Evolutionary conservation across 306 rosid genomes (phyloP), one percentile per base, ranked within the genome.

Genomic region (Trifolium pratense): DNA sequence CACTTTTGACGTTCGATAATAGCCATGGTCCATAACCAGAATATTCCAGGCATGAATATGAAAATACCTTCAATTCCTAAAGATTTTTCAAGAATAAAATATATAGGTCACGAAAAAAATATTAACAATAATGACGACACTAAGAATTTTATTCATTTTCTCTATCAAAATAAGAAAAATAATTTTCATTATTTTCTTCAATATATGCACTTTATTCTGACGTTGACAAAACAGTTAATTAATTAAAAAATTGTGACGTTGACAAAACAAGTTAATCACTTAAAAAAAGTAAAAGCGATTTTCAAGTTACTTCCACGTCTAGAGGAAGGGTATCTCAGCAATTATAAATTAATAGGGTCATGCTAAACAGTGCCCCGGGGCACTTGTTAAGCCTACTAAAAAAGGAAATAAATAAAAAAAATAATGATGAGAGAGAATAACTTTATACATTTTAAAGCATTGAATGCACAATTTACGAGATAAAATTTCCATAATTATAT

Each of bases 31-130:
- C 51, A 32, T 1, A 25, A 75, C 42, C 29, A 66, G 81, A 56
- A 81, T 76, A 81, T 81, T 81, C 84, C 15, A 57, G n/a, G 66
- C 43, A 75, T 45, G 66, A 80, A 51, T n/a, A 23, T 56, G 17
- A 71, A 80, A 76, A 75, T 75, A 36, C 75, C 75, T 63, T 32
- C 46, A 75, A 18, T 37, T 37, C 58, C 16, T 7, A 51, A 15
- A 69, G 15, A 58, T 15, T 29, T 18, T 58, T 12, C 11, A 60
- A 39, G 12, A 36, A 14, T 1, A 20, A 70, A 15, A 31, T 29
- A n/a, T n/a, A 70, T 34, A 25, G 62, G 7, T 53, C 56, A 48
- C 10, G 9, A 68, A 23, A 68, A 23, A 18, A 63, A 63, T 17
- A 29, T 36, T 3, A 55, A 3, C 1, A 70, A 13, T 2, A 29